These are phyloP conservation scores for Aquanectria penicillioides DNA, from an alignment of 2,329 filamentous ascomycete species.

Conservation along the genomic window DNA sequence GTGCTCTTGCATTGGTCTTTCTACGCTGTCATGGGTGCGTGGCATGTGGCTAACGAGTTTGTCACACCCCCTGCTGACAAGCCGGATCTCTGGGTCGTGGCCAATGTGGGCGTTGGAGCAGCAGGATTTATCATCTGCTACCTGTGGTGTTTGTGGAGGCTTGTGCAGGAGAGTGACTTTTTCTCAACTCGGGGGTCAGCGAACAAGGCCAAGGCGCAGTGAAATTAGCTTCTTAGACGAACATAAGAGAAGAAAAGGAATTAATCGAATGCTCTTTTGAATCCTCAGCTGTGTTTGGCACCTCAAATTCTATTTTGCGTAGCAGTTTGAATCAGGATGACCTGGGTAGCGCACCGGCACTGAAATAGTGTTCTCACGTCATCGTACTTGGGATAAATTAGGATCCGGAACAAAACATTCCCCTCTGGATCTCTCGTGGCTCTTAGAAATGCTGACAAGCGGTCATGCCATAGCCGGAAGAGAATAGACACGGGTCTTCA, in stretches of 20 bases:
- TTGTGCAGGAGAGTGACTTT: slow-evolving; percentile 68
- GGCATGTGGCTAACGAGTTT: slow-evolving; percentile 82
- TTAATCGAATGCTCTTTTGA: neutral
- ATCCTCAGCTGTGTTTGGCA: neutral
- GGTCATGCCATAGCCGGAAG: too few relatives aligned
- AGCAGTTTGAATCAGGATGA: too few relatives aligned
- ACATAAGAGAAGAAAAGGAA: slow-evolving; percentile 10
- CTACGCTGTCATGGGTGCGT: slow-evolving; percentile 80
- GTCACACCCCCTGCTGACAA: slow-evolving; percentile 76
- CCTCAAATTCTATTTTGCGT: too few relatives aligned
- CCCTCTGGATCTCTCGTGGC: too few relatives aligned
- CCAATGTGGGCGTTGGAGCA: slow-evolving; percentile 87
- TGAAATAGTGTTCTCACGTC: too few relatives aligned
- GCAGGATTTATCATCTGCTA: slow-evolving; percentile 89
- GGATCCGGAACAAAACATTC: too few relatives aligned
- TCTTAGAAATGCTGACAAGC: neutral
- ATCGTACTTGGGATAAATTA: too few relatives aligned
- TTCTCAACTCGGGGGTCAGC: slow-evolving; percentile 48
- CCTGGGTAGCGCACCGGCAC: too few relatives aligned
- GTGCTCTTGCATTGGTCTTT: slow-evolving; percentile 77
- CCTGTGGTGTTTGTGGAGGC: slow-evolving; percentile 85
- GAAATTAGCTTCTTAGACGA: slow-evolving; percentile 9
- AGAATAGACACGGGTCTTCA: too few relatives aligned
- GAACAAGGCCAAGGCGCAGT: slow-evolving; percentile 46
- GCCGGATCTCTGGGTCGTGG: slow-evolving; percentile 94